Conservation (phyloP, 1,139 yeast species). For the Geotrichum phurueaensis region DNA sequence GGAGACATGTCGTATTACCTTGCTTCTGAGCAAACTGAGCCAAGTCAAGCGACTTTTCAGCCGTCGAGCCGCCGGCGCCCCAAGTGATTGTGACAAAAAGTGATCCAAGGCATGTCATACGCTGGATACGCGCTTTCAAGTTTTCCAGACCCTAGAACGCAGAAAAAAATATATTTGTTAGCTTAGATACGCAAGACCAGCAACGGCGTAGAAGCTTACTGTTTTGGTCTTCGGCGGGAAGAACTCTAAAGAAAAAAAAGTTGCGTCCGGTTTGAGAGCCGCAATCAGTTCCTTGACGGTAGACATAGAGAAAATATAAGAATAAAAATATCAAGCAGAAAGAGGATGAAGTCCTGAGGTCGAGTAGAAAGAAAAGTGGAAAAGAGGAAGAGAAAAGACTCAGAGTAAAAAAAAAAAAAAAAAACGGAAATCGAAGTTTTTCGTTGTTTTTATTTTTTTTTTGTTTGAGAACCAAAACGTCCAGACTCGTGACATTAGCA, state of each 20-base stretch:
- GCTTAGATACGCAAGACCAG: conserved; percentile 14
- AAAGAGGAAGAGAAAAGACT: neutral
- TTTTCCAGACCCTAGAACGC: conserved; percentile 61
- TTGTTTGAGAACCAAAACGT: neutral
- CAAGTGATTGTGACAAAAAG: conserved; percentile 89
- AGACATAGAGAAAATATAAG: conserved; percentile 28
- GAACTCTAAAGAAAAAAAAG: conserved; percentile 83
- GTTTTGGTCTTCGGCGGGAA: conserved; percentile 94
- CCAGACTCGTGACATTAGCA: neutral
- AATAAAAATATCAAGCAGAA: neutral
- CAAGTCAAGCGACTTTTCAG: conserved; percentile 75
- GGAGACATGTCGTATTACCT: conserved; percentile 82
- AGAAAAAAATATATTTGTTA: neutral
- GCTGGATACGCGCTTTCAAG: conserved; percentile 72
- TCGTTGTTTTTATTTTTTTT: neutral
- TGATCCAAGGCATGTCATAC: conserved; percentile 87
- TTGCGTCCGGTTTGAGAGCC: conserved; percentile 46
- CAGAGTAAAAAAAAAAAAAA: neutral
- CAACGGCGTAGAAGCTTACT: conserved; percentile 28
- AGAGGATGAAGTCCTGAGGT: neutral
- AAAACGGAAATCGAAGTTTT: neutral
- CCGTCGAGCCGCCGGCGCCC: conserved; percentile 98
- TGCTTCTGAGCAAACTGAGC: conserved; percentile 74
- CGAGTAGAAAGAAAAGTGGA: neutral
- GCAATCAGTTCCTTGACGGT: conserved; percentile 54